A percentile compares a stretch with the other conserved stretches of the same genome.
Evolutionary conservation across 2,329 filamentous ascomycete species (phyloP).

Genomic region (Microsporum audouinii): DNA sequence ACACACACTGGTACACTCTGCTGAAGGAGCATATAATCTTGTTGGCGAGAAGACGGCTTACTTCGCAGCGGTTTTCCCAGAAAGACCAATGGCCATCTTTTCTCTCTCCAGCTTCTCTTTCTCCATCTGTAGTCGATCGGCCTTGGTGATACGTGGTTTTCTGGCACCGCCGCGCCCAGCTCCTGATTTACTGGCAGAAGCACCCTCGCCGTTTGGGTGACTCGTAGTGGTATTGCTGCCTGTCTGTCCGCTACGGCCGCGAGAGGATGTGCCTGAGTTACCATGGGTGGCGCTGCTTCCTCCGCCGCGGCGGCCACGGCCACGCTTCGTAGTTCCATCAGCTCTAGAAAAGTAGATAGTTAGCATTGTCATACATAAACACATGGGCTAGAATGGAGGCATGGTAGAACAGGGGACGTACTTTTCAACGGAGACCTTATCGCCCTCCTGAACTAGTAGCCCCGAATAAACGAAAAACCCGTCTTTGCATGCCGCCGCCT

Average conservation of each 20-base stretch:
- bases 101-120: conserved; percentile 15
- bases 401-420: conserved; percentile 28
- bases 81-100: conserved; percentile 12
- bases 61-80: neutral
- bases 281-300: conserved; percentile 5
- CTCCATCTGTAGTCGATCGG: conserved; percentile 12
- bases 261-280: conserved; percentile 3
- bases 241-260: conserved; percentile 1
- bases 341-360: conserved; percentile 40
- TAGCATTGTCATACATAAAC: neutral
- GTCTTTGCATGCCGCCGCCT: conserved; percentile 85
- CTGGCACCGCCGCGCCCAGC: conserved; percentile 8
- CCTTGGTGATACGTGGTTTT: conserved; percentile 15
- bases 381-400: neutral
- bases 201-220: neutral
- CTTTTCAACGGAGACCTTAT: conserved; percentile 59
- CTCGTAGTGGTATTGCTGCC: neutral
- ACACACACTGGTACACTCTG: neutral
- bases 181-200: neutral
- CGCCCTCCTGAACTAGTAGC: conserved; percentile 73
- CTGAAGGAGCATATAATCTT: neutral
- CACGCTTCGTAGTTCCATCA: conserved; percentile 58
- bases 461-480: conserved; percentile 98
- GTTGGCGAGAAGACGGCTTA: neutral
- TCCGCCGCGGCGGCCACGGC: conserved; percentile 39